Evolutionary conservation across 371 early-diverging fungal species (phyloP).

Genomic region (Mortierella sp.): DNA sequence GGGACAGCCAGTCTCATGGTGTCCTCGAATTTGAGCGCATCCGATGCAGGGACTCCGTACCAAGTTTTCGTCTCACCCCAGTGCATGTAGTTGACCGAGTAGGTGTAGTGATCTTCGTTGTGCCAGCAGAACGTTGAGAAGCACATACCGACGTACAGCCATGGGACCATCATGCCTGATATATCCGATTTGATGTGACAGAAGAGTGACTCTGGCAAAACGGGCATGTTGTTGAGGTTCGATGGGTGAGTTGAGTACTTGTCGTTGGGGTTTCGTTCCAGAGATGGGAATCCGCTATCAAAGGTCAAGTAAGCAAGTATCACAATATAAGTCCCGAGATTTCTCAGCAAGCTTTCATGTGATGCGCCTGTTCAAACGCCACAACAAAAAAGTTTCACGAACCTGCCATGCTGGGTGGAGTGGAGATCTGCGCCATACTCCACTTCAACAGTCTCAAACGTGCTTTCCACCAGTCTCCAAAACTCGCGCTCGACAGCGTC

Average conservation of each 20-base stretch:
- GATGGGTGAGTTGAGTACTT: constrained; percentile 80
- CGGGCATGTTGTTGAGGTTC: constrained; percentile 93
- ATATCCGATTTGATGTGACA: constrained; percentile 90
- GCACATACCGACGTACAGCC: constrained; percentile 97
- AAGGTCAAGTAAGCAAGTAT: not conserved
- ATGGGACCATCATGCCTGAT: constrained; percentile 96
- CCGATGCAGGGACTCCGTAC: constrained; percentile 93
- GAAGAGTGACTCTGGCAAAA: constrained; percentile 85
- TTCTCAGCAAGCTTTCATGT: not conserved
- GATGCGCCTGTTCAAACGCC: not conserved
- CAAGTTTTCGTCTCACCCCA: constrained; percentile 98
- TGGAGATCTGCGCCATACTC: constrained; percentile 97
- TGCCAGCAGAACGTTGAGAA: constrained; percentile 99
- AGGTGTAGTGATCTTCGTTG: constrained; percentile 96
- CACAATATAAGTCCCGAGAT: not conserved
- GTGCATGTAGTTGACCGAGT: constrained; percentile 96
- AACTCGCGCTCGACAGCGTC: constrained; percentile 92
- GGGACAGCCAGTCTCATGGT: constrained; percentile 87
- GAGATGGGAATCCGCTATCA: constrained; percentile 82
- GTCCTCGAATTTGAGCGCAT: constrained; percentile 87
- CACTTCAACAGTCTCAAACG: constrained; percentile 90
- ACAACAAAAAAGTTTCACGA: not conserved
- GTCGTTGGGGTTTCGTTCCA: constrained; percentile 69
- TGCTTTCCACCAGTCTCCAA: constrained; percentile 91
- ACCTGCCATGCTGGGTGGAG: constrained; percentile 92